These are phyloP conservation scores for Aspergillus floridensis DNA, from an alignment of 2,329 filamentous ascomycete genomes.

Conservation along the genomic window DNA sequence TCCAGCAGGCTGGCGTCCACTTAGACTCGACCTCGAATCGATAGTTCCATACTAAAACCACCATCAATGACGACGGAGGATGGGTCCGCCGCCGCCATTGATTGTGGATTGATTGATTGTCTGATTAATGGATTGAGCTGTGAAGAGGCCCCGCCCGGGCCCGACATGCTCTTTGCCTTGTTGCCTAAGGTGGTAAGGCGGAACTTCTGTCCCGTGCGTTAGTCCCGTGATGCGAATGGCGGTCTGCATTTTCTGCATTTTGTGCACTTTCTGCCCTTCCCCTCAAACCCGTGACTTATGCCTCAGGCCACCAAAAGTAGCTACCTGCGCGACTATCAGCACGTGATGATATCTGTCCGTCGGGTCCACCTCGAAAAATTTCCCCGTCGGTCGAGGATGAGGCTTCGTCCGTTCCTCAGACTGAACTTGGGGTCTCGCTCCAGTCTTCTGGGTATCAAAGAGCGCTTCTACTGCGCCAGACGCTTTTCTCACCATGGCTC, in stretches of 20 bases:
- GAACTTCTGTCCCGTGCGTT: neutral
- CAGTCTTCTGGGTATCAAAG: constrained; percentile 17
- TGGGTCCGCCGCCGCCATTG: no score
- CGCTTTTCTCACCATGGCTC: constrained; percentile 48
- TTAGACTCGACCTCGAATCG: no score
- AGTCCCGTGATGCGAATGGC: constrained; percentile 9
- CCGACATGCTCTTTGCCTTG: constrained; percentile 2
- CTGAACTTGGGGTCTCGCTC: constrained; percentile 21
- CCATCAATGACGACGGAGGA: no score
- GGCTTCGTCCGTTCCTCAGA: constrained; percentile 22
- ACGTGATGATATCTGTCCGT: constrained; percentile 41
- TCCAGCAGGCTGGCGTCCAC: no score
- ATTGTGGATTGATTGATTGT: no score
- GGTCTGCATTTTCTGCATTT: neutral
- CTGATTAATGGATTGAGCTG: no score
- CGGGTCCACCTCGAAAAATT: constrained; percentile 42
- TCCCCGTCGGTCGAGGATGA: constrained; percentile 28
- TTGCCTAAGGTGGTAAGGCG: constrained; percentile 13
- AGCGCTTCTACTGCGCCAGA: neutral
- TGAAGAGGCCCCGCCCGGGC: no score
- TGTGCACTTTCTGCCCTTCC: no score
- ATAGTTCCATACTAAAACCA: no score
- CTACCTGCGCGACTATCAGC: constrained; percentile 28
- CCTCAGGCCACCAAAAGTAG: constrained; percentile 21
- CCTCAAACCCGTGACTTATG: neutral